phyloP scores from a whole-genome alignment of 2,329 filamentous ascomycete species.

The Fusarium acutatum region DNA sequence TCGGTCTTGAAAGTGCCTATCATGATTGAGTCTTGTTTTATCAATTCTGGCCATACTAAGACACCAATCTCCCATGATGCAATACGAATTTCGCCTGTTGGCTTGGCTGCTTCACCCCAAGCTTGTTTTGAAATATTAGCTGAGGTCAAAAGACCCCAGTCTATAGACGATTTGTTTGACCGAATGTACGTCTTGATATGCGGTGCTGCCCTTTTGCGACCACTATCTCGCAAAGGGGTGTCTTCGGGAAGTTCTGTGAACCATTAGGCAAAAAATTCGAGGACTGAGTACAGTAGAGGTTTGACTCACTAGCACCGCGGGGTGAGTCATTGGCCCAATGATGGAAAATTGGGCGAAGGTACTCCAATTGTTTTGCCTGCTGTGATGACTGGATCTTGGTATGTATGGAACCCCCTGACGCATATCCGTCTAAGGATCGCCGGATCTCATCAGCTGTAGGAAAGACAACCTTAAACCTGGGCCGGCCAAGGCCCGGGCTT shows the following conservation, averaged over 20 bases:
- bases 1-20: slow-evolving; percentile 73
- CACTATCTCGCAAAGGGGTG: slow-evolving; percentile 55
- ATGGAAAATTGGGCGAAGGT: slow-evolving; percentile 74
- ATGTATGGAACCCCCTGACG: slow-evolving; percentile 81
- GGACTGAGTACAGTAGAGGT: not conserved
- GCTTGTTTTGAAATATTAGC: slow-evolving; percentile 92
- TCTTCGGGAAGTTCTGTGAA: slow-evolving; percentile 40
- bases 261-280: not conserved
- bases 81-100: slow-evolving; percentile 70
- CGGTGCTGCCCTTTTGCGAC: slow-evolving; percentile 76
- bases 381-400: slow-evolving; percentile 76
- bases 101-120: slow-evolving; percentile 75
- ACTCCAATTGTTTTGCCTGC: slow-evolving; percentile 78
- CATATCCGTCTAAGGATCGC: slow-evolving; percentile 78
- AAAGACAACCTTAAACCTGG: slow-evolving; percentile 77
- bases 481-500: slow-evolving; percentile 34
- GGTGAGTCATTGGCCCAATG: slow-evolving; percentile 76
- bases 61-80: slow-evolving; percentile 88
- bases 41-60: slow-evolving; percentile 77
- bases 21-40: slow-evolving; percentile 65
- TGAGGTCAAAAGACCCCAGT: slow-evolving; percentile 90
- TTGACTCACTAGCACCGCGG: slow-evolving; percentile 45
- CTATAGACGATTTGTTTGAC: slow-evolving; percentile 65
- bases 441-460: slow-evolving; percentile 83
- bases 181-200: slow-evolving; percentile 92